A percentile compares a stretch with the other conserved stretches of the same genome.
Conservation (phyloP, 164 flowering plant genomes). For the Macadamia integrifolia region DNA sequence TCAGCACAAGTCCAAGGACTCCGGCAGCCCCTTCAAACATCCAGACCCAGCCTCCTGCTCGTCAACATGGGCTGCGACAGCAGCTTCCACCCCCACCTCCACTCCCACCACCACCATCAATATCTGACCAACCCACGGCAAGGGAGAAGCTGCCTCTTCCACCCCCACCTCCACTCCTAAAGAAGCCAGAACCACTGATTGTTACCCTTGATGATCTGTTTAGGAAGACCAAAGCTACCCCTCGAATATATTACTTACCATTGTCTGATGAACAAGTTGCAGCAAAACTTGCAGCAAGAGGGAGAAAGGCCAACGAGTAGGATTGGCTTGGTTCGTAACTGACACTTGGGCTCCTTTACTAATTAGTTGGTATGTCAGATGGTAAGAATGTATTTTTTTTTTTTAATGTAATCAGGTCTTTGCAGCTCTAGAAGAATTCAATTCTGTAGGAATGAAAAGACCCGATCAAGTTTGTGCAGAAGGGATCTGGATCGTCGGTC, state of each 20-base stretch:
- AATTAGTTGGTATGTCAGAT: neutral
- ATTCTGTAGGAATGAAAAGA: no score
- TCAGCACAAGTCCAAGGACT: neutral
- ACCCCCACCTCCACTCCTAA: conserved; percentile 1
- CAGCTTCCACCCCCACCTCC: neutral
- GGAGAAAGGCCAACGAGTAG: conserved; percentile 33
- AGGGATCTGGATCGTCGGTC: neutral
- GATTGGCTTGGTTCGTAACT: neutral
- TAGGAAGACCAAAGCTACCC: conserved; percentile 65
- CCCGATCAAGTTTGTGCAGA: neutral
- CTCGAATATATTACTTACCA: conserved; percentile 84
- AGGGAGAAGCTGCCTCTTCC: conserved; percentile 6
- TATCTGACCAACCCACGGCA: conserved; percentile 30
- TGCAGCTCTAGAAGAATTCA: neutral
- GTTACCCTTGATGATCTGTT: conserved; percentile 60
- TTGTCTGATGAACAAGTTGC: conserved; percentile 78
- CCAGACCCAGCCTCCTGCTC: conserved; percentile 13
- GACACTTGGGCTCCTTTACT: neutral
- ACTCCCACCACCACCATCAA: neutral
- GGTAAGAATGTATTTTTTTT: neutral
- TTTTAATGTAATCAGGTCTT: neutral
- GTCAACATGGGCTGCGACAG: conserved; percentile 21
- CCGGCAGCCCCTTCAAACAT: neutral
- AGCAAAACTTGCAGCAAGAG: conserved; percentile 43
- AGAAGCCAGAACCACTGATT: neutral